Conservation (phyloP, 768 basidiomycete species). For the Boletus rufocinnamomeus region DNA sequence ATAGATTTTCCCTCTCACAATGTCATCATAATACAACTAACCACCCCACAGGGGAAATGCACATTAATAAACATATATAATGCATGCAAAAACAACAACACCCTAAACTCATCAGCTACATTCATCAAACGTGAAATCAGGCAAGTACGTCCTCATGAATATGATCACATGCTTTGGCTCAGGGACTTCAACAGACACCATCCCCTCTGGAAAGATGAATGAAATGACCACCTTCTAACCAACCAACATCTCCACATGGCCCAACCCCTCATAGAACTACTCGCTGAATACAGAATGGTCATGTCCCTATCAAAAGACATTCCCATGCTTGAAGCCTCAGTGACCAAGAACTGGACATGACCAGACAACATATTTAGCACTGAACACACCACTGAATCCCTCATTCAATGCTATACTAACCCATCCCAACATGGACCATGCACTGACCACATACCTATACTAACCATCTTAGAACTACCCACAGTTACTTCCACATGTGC, state of each 20-base stretch:
- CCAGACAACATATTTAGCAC: conserved; percentile 21
- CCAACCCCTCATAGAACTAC: neutral
- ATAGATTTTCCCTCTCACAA: too few relatives aligned
- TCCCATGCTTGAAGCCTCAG: conserved; percentile 38
- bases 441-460: conserved; percentile 20
- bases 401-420: neutral
- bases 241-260: neutral
- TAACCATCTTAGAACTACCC: too few relatives aligned
- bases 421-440: accelerated
- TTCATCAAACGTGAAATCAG: too few relatives aligned
- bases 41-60: too few relatives aligned
- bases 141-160: too few relatives aligned
- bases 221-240: neutral
- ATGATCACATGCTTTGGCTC: neutral
- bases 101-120: too few relatives aligned
- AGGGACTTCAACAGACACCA: neutral
- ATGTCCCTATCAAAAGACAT: conserved; percentile 37
- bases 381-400: accelerated
- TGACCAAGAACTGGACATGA: conserved; percentile 30
- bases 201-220: neutral
- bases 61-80: too few relatives aligned
- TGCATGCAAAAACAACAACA: too few relatives aligned
- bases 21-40: too few relatives aligned
- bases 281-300: conserved; percentile 27
- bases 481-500: too few relatives aligned